phyloP scores from a whole-genome alignment of 192 early-diverging fungal species.

The Gaertneriomyces sp. region DNA sequence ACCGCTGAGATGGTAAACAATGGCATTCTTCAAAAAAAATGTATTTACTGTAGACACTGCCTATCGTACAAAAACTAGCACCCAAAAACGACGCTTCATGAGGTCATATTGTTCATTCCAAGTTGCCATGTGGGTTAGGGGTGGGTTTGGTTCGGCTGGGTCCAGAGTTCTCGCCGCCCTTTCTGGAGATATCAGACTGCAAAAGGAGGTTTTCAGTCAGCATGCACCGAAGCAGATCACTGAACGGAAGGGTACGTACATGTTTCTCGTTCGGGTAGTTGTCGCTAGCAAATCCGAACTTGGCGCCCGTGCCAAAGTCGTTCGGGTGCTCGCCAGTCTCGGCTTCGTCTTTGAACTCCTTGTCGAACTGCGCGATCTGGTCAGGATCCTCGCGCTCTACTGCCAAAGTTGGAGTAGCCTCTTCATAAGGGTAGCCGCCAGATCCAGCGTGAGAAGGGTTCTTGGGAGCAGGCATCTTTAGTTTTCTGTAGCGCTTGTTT shows the following conservation, averaged over 20 bases:
- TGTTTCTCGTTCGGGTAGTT: constrained; percentile 23
- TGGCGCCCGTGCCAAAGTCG: constrained; percentile 27
- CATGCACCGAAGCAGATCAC: neutral
- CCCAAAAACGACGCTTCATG: too few species aligned
- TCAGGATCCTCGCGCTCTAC: constrained; percentile 30
- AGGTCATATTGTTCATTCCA: neutral
- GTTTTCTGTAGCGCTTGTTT: constrained; percentile 2
- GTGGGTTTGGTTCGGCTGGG: constrained; percentile 11
- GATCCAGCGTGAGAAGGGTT: constrained; percentile 32
- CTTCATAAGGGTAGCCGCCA: constrained; percentile 12
- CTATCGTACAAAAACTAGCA: too few species aligned
- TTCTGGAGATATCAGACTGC: constrained; percentile 21
- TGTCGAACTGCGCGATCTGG: constrained; percentile 23
- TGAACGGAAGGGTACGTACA: constrained; percentile 1
- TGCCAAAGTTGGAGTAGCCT: constrained; percentile 21
- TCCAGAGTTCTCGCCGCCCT: constrained; percentile 18
- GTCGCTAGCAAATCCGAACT: constrained; percentile 28
- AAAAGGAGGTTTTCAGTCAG: neutral
- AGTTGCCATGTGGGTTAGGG: constrained; percentile 23
- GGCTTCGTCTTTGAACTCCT: constrained; percentile 24
- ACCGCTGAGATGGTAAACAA: too few species aligned
- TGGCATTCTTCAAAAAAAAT: too few species aligned
- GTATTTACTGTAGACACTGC: too few species aligned
- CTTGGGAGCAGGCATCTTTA: constrained; percentile 28
- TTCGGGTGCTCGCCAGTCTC: constrained; percentile 28